A percentile compares a stretch with the other conserved stretches of the same genome.
phyloP scores from a whole-genome alignment of 2,329 filamentous ascomycete genomes.

The Pseudogymnoascus sp. region DNA sequence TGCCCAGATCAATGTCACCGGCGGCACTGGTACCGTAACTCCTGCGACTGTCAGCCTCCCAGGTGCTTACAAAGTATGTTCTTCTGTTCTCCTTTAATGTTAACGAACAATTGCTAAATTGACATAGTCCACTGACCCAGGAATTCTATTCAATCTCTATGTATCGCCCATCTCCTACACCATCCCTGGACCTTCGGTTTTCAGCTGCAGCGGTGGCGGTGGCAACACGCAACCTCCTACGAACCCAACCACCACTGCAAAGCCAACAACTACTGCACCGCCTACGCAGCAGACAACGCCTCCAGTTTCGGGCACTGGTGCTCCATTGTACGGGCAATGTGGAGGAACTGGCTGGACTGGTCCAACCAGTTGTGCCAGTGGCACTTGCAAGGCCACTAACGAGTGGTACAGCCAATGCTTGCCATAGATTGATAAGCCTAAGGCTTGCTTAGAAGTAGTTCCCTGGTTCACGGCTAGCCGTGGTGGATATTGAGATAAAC shows the following conservation, averaged over 20 bases:
- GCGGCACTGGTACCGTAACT: constrained; percentile 17
- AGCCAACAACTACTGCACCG: neutral
- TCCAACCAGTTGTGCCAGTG: constrained; percentile 13
- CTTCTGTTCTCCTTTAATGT: constrained; percentile 13
- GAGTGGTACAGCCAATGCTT: constrained; percentile 12
- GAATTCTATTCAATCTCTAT: constrained; percentile 37
- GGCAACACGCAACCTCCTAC: neutral
- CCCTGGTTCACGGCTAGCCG: neutral
- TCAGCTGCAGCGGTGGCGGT: constrained; percentile 12
- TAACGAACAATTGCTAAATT: constrained; percentile 18
- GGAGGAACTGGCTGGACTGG: constrained; percentile 13
- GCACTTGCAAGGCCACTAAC: constrained; percentile 13
- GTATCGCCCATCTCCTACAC: constrained; percentile 29
- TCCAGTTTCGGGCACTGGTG: constrained; percentile 1
- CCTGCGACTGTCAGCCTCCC: neutral
- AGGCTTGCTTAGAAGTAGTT: neutral
- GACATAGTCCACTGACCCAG: constrained; percentile 32
- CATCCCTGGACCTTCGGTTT: constrained; percentile 36
- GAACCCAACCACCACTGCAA: neutral
- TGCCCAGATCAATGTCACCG: constrained; percentile 33
- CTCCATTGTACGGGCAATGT: constrained; percentile 11
- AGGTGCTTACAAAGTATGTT: neutral
- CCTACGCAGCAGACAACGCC: neutral
- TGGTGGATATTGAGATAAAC: neutral
- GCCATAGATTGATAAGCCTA: neutral